Evolutionary conservation across 2,329 filamentous ascomycete genomes (phyloP), one percentile per base, ranked within the genome.

Genomic region (Aspergillus aculeatinus): DNA sequence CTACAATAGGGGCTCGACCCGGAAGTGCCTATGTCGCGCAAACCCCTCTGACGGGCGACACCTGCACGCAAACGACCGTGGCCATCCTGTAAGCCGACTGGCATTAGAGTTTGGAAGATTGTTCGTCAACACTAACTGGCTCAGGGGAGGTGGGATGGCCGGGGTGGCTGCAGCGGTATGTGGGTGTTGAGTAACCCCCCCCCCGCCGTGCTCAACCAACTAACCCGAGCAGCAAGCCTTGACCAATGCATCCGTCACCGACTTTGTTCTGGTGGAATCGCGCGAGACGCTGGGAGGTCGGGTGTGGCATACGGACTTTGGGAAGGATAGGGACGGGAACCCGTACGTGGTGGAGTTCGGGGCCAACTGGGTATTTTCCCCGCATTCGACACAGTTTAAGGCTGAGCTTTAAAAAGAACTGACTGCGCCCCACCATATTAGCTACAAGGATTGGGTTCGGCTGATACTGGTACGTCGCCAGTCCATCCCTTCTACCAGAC

Each of bases 261-360:
- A 90, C 61, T 90, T 90, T 58, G 53, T 89, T 9, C 86, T 90
- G 51, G 71, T 90, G 2, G 87, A 90, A 60, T 85, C 86, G 60
- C 85, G 86, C 23, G 77, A 82, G 61, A 79, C 82, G 9, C 82
- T 90, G 58, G 88, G 88, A 1, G 88, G 88, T 3, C 82, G 87
- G 5, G 81, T 87, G 44, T 74, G 75, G n/a, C 82, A 88, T 61
- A 80, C 80, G 0, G 75, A 78, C 0, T 89, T 89, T 66, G 87
- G 87, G 4, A 74, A 77, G 16, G 75, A 80, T 25, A 55, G 69
- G 3, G 76, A 83, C 39, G 85, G 85, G 0, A 76, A 80, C 0
- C 81, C 84, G 0, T 87, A 85, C 60, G 80, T 77, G 0, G 78
- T 90, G 10, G 88, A 90, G 70, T 74, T 88, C 0, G 88, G 88